Evolutionary conservation across 495 filamentous ascomycete genomes (phyloP).

Genomic region (Cercophora scortea): DNA sequence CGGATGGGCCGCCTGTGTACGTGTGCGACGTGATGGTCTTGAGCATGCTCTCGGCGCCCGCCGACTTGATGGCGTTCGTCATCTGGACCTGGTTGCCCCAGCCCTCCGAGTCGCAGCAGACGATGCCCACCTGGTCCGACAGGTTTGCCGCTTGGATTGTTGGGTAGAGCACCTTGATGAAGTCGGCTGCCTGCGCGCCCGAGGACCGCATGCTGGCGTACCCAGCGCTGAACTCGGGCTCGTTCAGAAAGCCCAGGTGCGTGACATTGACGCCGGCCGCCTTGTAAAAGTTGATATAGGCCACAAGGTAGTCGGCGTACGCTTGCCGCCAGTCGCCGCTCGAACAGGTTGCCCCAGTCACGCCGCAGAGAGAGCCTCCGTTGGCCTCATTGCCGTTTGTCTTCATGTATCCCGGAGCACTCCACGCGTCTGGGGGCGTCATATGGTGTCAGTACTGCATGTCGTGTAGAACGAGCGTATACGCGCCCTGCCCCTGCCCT

Average conservation of each 20-base stretch:
- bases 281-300: constrained; percentile 44
- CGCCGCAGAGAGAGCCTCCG: constrained; percentile 46
- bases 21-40: constrained; percentile 30
- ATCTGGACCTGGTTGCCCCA: constrained; percentile 34
- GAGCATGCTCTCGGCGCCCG: constrained; percentile 21
- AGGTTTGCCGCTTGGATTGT: constrained; percentile 22
- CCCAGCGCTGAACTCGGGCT: constrained; percentile 31
- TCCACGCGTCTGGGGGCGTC: constrained; percentile 31
- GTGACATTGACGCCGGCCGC: constrained; percentile 43
- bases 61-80: constrained; percentile 27
- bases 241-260: constrained; percentile 40
- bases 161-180: constrained; percentile 31
- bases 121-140: constrained; percentile 23
- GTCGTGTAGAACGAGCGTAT: too few species aligned
- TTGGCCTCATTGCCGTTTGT: constrained; percentile 43
- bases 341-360: constrained; percentile 36
- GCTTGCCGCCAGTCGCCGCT: constrained; percentile 49
- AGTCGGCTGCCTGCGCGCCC: constrained; percentile 32
- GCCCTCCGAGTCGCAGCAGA: constrained; percentile 33
- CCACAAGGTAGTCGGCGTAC: constrained; percentile 44
- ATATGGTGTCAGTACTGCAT: not conserved
- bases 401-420: constrained; percentile 51
- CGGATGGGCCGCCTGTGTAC: constrained; percentile 26
- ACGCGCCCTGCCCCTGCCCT: too few species aligned
- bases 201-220: constrained; percentile 32